Evolutionary conservation across 208 protist species (phyloP).

Genomic region (Leishmania braziliensis): DNA sequence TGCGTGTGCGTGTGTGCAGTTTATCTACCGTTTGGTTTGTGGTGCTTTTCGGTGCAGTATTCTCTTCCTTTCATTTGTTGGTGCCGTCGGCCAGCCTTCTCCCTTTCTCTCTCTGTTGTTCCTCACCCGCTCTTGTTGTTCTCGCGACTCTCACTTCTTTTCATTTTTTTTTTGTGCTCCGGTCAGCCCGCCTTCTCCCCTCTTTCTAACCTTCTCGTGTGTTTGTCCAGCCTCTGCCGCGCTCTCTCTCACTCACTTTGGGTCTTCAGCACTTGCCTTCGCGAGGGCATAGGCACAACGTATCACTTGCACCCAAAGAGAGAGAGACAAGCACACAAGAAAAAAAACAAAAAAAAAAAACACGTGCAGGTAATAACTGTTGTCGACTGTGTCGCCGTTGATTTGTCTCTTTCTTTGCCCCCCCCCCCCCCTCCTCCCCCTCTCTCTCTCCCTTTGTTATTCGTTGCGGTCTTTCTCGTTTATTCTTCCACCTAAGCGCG

Average conservation of each 20-base stretch:
- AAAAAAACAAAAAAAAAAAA: no score
- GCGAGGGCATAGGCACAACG: background rate
- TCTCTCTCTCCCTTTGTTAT: background rate
- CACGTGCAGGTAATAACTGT: background rate
- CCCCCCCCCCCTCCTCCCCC: background rate
- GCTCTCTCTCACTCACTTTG: background rate
- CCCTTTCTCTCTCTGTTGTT: constrained; percentile 5
- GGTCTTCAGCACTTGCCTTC: background rate
- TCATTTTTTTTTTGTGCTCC: background rate
- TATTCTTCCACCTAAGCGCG: background rate
- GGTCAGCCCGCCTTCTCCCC: no score
- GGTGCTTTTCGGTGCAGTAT: no score
- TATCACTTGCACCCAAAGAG: background rate
- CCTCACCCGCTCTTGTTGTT: background rate
- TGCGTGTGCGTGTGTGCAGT: background rate
- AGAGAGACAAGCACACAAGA: background rate
- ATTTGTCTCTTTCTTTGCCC: constrained; percentile 1
- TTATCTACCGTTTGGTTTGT: background rate
- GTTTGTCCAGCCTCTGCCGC: background rate
- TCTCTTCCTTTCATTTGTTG: background rate
- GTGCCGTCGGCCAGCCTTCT: no score
- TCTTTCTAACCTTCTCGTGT: background rate
- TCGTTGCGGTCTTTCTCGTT: background rate
- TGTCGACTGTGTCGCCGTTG: background rate
- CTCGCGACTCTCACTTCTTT: background rate